phyloP scores from a whole-genome alignment of 768 basidiomycete species.

The Russula sp. region DNA sequence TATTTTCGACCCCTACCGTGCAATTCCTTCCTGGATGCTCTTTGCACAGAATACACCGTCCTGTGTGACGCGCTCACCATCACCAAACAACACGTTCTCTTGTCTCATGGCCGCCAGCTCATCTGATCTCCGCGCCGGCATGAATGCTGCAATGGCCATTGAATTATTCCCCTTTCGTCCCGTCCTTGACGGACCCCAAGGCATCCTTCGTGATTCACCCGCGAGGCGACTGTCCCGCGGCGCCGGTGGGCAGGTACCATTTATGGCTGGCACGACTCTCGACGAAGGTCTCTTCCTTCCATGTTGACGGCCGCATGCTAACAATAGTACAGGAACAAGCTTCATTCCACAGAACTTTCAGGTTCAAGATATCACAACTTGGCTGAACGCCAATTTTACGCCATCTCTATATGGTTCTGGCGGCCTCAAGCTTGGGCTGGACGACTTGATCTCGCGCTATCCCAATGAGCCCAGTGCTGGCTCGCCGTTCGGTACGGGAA shows the following conservation, averaged over 20 bases:
- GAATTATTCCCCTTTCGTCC: slow-evolving; percentile 35
- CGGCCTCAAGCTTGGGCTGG: slow-evolving; percentile 23
- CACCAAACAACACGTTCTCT: slow-evolving; percentile 32
- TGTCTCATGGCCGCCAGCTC: slow-evolving; percentile 28
- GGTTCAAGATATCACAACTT: neutral
- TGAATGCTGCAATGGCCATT: slow-evolving; percentile 26
- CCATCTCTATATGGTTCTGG: slow-evolving; percentile 18
- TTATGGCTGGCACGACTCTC: slow-evolving; percentile 40
- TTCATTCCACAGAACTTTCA: slow-evolving; percentile 30
- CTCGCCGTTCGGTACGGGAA: slow-evolving; percentile 43
- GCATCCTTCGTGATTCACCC: slow-evolving; percentile 37
- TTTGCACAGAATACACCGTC: slow-evolving; percentile 36
- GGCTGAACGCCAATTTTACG: slow-evolving; percentile 16
- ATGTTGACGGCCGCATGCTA: neutral
- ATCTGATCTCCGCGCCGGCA: slow-evolving; percentile 19
- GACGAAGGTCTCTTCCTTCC: slow-evolving; percentile 39
- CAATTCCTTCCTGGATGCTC: slow-evolving; percentile 35
- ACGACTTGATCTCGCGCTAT: slow-evolving; percentile 35
- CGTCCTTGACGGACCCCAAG: slow-evolving; percentile 38
- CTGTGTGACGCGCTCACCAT: slow-evolving; percentile 27
- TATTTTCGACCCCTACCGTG: slow-evolving; percentile 30
- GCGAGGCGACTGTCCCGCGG: slow-evolving; percentile 32
- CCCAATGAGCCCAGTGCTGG: slow-evolving; percentile 39
- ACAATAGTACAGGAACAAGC: slow-evolving; percentile 30
- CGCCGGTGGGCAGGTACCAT: slow-evolving; percentile 37